These are phyloP conservation scores for Calonectria fujianensis DNA, from an alignment of 2,329 filamentous ascomycete species.

Conservation along the genomic window DNA sequence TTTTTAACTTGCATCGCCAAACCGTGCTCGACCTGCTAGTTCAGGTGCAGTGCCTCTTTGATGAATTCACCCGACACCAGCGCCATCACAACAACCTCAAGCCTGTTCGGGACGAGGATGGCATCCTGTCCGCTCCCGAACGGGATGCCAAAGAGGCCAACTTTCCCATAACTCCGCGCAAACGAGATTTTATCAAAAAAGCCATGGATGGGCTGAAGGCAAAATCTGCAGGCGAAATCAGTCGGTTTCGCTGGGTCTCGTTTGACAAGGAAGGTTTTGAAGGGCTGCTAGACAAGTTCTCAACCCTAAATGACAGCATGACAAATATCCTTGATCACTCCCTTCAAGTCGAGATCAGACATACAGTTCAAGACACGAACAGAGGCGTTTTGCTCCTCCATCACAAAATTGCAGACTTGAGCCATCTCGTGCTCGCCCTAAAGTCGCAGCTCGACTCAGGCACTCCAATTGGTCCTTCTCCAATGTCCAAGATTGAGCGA, in stretches of 20 bases:
- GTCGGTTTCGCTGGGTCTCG: constrained; percentile 66
- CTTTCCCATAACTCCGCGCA: constrained; percentile 65
- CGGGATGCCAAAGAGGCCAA: constrained; percentile 66
- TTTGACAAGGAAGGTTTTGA: constrained; percentile 69
- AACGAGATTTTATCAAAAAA: constrained; percentile 66
- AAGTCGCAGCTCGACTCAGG: constrained; percentile 64
- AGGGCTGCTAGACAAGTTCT: constrained; percentile 64
- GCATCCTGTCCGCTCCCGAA: constrained; percentile 62
- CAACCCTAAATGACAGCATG: constrained; percentile 68
- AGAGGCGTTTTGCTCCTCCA: constrained; percentile 68
- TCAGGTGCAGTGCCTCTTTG: constrained; percentile 68
- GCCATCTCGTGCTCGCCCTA: constrained; percentile 67
- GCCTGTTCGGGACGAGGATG: constrained; percentile 59
- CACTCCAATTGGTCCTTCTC: constrained; percentile 49
- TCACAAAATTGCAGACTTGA: constrained; percentile 67
- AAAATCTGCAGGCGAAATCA: constrained; percentile 59
- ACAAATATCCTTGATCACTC: constrained; percentile 68
- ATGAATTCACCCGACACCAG: constrained; percentile 67
- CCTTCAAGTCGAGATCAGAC: constrained; percentile 67
- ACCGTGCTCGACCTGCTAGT: constrained; percentile 69
- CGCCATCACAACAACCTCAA: constrained; percentile 62
- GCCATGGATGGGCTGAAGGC: constrained; percentile 63
- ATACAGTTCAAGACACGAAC: constrained; percentile 69
- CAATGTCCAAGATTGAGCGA: constrained; percentile 59
- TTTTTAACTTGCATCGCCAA: constrained; percentile 68